These are phyloP conservation scores for Claviceps maximensis DNA, from an alignment of 2,329 filamentous ascomycete genomes.

Conservation along the genomic window DNA sequence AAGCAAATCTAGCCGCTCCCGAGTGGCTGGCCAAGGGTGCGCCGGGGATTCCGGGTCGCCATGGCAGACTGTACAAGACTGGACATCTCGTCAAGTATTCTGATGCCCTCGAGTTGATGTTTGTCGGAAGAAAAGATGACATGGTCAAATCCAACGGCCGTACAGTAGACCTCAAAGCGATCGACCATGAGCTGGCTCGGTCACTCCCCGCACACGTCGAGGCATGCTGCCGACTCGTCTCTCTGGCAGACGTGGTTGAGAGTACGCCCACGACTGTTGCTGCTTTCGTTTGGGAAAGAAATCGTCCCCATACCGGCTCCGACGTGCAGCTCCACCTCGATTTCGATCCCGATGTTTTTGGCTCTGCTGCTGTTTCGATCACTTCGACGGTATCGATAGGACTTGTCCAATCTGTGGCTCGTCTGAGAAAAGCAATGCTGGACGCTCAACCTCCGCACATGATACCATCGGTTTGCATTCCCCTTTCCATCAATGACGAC, in stretches of 20 bases:
- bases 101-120: slow-evolving; percentile 13
- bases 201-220: slow-evolving; percentile 9
- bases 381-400: slow-evolving; percentile 8
- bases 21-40: slow-evolving; percentile 13
- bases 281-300: background rate
- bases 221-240: slow-evolving; percentile 10
- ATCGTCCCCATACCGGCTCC: background rate
- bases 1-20: slow-evolving; percentile 8
- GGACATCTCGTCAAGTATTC: slow-evolving; percentile 15
- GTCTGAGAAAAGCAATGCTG: slow-evolving; percentile 14
- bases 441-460: slow-evolving; percentile 15
- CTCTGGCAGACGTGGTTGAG: slow-evolving; percentile 7
- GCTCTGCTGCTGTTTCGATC: slow-evolving; percentile 6
- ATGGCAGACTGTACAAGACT: slow-evolving; percentile 12
- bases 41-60: slow-evolving; percentile 9
- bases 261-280: background rate
- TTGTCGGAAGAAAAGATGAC: slow-evolving; percentile 12
- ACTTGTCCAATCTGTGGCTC: slow-evolving; percentile 11
- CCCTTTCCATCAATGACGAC: background rate
- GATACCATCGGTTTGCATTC: slow-evolving; percentile 8
- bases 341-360: slow-evolving; percentile 1
- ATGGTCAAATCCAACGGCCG: slow-evolving; percentile 13
- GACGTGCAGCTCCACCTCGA: slow-evolving; percentile 5
- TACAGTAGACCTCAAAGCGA: slow-evolving; percentile 13
- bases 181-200: slow-evolving; percentile 11